Evolutionary conservation across 1,139 yeast species (phyloP).

Genomic region (Debaryomyces singareniensis): DNA sequence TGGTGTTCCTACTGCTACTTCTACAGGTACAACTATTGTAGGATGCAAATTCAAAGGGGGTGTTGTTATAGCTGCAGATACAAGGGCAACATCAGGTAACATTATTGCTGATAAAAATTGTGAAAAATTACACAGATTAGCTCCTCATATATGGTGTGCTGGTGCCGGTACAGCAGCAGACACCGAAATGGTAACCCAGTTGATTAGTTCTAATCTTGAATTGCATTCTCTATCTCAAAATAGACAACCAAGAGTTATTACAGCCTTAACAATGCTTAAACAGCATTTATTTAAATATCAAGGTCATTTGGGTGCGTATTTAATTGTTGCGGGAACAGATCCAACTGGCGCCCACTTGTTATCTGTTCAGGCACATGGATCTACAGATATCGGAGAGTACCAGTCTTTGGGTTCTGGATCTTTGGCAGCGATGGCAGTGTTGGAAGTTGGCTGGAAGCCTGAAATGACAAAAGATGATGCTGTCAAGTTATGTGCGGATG

Average conservation of each 20-base stretch:
- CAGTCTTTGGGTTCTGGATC: conserved; percentile 94
- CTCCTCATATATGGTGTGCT: conserved; percentile 98
- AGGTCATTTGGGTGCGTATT: conserved; percentile 94
- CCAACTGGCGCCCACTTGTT: conserved; percentile 93
- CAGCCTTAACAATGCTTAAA: conserved; percentile 87
- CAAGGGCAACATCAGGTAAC: conserved; percentile 93
- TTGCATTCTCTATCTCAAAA: conserved; percentile 77
- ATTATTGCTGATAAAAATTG: conserved; percentile 98
- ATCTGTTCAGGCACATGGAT: conserved; percentile 95
- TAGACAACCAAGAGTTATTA: conserved; percentile 87
- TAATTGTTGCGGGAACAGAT: conserved; percentile 95
- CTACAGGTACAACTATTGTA: conserved; percentile 97
- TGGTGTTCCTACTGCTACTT: conserved; percentile 79
- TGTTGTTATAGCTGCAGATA: conserved; percentile 96
- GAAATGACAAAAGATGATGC: conserved; percentile 84
- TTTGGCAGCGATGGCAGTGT: conserved; percentile 97
- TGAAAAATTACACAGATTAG: conserved; percentile 86
- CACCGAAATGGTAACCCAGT: conserved; percentile 92
- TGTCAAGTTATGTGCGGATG: conserved; percentile 80
- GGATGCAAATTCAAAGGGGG: conserved; percentile 92
- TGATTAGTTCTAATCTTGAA: conserved; percentile 86
- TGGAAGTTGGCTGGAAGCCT: conserved; percentile 81
- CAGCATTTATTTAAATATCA: conserved; percentile 95
- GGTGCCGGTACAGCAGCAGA: conserved; percentile 99
- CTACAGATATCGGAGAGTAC: conserved; percentile 92